phyloP scores from a whole-genome alignment of 148 eudicot genomes.

The Persicaria tinctoria region DNA sequence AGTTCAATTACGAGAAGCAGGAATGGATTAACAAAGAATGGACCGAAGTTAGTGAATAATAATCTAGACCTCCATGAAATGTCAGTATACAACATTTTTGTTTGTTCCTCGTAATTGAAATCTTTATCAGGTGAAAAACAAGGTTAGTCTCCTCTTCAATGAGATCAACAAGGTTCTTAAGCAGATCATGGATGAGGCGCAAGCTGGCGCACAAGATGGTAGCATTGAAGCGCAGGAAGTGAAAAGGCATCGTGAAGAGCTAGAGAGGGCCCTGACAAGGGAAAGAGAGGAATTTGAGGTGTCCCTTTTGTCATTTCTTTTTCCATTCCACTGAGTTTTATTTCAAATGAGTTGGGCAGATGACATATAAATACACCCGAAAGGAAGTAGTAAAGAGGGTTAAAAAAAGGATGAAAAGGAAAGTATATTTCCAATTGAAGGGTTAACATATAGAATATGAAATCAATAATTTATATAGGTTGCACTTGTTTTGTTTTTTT shows the following conservation, averaged over 20 bases:
- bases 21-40: constrained; percentile 76
- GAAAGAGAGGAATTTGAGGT: constrained; percentile 94
- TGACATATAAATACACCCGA: no score
- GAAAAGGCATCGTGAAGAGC: constrained; percentile 47
- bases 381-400: not conserved
- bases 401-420: not conserved
- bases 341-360: not conserved
- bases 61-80: not conserved
- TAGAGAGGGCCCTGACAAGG: constrained; percentile 56
- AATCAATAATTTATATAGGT: not conserved
- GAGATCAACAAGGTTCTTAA: constrained; percentile 65
- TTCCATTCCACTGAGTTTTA: not conserved
- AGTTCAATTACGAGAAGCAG: constrained; percentile 58
- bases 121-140: constrained; percentile 48
- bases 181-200: constrained; percentile 47
- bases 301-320: not conserved
- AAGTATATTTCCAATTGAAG: not conserved
- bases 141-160: constrained; percentile 66
- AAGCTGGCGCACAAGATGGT: constrained; percentile 28
- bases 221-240: constrained; percentile 29
- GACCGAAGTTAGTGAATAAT: constrained; percentile 42
- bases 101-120: not conserved
- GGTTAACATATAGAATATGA: not conserved
- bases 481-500: not conserved
- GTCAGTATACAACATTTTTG: not conserved